Percentiles rank a stretch among this genome's conserved stretches.
phyloP scores from a whole-genome alignment of 106 monocot genomes.

The Dendrobium catenatum region DNA sequence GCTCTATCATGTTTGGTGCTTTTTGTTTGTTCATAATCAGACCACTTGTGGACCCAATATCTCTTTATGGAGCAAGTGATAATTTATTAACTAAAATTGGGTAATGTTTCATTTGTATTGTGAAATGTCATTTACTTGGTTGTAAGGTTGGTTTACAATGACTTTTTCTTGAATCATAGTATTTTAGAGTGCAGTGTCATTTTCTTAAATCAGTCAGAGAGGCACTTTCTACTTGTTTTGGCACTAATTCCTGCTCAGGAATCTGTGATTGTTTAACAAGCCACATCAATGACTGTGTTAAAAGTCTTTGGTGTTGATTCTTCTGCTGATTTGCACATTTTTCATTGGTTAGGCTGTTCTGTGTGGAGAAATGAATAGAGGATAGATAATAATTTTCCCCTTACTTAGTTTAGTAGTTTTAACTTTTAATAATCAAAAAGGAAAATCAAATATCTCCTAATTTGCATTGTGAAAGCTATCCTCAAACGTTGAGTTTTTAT shows the following conservation, averaged over 20 bases:
- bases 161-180: background rate
- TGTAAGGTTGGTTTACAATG: background rate
- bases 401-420: no score
- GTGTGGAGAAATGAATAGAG: background rate
- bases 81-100: background rate
- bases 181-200: background rate
- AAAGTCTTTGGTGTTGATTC: background rate
- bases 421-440: no score
- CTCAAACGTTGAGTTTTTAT: no score
- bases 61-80: background rate
- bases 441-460: no score
- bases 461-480: no score
- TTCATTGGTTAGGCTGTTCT: background rate
- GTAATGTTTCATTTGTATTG: background rate
- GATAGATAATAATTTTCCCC: background rate
- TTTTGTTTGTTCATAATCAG: background rate
- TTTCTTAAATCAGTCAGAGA: background rate
- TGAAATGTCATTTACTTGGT: background rate
- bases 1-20: background rate
- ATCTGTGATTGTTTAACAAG: background rate
- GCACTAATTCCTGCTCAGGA: background rate
- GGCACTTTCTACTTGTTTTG: background rate
- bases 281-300: background rate
- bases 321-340: background rate
- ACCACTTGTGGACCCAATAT: background rate